Evolutionary conservation across 306 rosid genomes (phyloP), one percentile per base, ranked within the genome.

Genomic region (Cucurbita maxima): DNA sequence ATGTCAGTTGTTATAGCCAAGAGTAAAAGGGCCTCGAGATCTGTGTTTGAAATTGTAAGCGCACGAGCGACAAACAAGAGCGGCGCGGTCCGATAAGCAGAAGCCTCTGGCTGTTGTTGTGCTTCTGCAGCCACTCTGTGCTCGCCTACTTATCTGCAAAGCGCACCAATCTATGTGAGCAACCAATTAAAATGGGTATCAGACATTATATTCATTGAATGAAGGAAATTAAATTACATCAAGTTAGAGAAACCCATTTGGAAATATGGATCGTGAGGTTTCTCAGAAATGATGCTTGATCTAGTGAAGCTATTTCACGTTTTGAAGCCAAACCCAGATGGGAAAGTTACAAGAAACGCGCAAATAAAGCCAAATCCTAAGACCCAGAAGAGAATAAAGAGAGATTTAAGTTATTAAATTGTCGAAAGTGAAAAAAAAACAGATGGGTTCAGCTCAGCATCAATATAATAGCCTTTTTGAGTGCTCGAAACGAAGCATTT

Each of bases 1-100:
- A 76, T 80, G 86, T 76, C 81, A 79, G 51, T 45, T 41, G 6
- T 34, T 41, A 9, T 34, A 55, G 69, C n/a, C 62, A 38, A 53
- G 60, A 56, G 45, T 19, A 45, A 45, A 25, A 66, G 60, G 58
- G 45, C 71, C 92, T 88, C 88, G 84, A 87, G 96, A 90, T 90
- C 84, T 74, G 88, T 58, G 60, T 78, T 73, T 76, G 48, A 77
- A 77, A 75, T 67, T 47, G 67, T 48, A 72, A 76, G 73, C 83
- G 82, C 92, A 84, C 87, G 83, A 82, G 90, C 87, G 86, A 84
- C 86, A 84, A 79, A 77, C 84, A 84, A 83, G 77, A 87, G 76
- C 85, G 86, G 86, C 86, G 87, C 76, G 81, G 81, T 86, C 52
- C 87, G 64, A 51, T 67, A 82, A 80, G 87, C 88, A 80, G 82